Base-by-base conservation (phyloP, 2,329 filamentous ascomycete species). In the Escovopsis weberi region DNA sequence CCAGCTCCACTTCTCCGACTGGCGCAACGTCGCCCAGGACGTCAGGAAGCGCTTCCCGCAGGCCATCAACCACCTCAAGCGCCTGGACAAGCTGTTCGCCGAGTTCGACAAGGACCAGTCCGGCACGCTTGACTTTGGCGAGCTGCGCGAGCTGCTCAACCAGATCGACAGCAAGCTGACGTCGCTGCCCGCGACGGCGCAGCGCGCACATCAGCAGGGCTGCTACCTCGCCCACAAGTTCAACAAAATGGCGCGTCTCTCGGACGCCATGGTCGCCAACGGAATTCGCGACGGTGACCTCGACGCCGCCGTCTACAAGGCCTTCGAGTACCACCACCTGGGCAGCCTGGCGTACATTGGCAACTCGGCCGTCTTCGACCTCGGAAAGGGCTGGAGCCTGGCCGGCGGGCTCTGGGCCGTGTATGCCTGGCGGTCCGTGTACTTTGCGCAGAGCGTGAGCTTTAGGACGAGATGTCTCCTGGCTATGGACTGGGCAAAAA, bases 401-500 rank as follows among this genome's bases (percentile, higher is more conserved):
- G 78, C 78, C 1, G 91, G 91, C 40, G 91, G 91, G 0, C 63
- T 98, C 38, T 74, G 93, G 72, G 91, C 88, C 0, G 89, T 96
- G 39, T 98, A 98, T 60, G 76, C 94, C 32, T 98, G 91, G 91
- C 72, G 91, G 48, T 88, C 85, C 50, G 82, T 95, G 12, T 98
- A 98, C 64, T 98, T 98, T 67, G 87, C 91, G 11, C 86, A 98
- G 69, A 94, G 86, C 56, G 91, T 98, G 39, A 95, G 88, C 62
- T 73, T 96, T 46, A 71, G 91, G 51, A 98, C 91, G 26, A 76
- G 89, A 48, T 75, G 86, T 50, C 64, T 98, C 55, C 70, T 98
- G 62, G 87, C 87, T 15, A 95, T 98, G 91, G 91, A 98, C 61
- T 98, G 91, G 91, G 80, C 78, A n/a, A 98, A 96, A 75, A 74